Conservation (phyloP, 2,329 filamentous ascomycete genomes). For the Sarocladium oryzae region DNA sequence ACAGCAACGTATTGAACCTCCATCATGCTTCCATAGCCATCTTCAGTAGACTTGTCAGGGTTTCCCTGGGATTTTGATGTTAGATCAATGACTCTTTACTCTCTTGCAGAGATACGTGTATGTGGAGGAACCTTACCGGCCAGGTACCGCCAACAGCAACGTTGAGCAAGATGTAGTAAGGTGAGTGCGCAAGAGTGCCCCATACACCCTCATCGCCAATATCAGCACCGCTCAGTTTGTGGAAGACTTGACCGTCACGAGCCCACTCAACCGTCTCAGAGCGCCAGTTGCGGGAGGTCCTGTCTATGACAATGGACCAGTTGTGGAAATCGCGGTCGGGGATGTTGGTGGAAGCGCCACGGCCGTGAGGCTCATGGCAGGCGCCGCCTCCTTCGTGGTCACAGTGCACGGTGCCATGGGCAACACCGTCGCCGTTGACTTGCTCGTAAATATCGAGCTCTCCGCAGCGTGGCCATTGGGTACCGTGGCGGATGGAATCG, state of each 20-base stretch:
- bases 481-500: constrained; percentile 37
- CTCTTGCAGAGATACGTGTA: not conserved
- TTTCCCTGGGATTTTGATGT: constrained; percentile 19
- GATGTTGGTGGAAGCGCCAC: constrained; percentile 28
- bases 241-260: constrained; percentile 37
- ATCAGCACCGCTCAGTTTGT: constrained; percentile 34
- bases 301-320: constrained; percentile 42
- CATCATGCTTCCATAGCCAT: constrained; percentile 34
- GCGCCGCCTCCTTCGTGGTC: constrained; percentile 33
- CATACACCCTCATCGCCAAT: constrained; percentile 36
- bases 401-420: constrained; percentile 44
- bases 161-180: constrained; percentile 41
- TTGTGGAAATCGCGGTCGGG: constrained; percentile 41
- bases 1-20: constrained; percentile 33
- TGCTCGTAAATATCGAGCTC: constrained; percentile 47
- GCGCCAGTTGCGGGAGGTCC: constrained; percentile 35
- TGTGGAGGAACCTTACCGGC: constrained; percentile 26
- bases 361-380: constrained; percentile 41
- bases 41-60: constrained; percentile 25
- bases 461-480: constrained; percentile 41
- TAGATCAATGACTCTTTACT: not conserved
- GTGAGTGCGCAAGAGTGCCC: constrained; percentile 34
- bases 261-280: constrained; percentile 43
- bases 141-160: constrained; percentile 41
- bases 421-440: constrained; percentile 38